Evolutionary conservation across 192 early-diverging fungal species (phyloP), one percentile per base, ranked within the genome.

Genomic region (Podila horticola): DNA sequence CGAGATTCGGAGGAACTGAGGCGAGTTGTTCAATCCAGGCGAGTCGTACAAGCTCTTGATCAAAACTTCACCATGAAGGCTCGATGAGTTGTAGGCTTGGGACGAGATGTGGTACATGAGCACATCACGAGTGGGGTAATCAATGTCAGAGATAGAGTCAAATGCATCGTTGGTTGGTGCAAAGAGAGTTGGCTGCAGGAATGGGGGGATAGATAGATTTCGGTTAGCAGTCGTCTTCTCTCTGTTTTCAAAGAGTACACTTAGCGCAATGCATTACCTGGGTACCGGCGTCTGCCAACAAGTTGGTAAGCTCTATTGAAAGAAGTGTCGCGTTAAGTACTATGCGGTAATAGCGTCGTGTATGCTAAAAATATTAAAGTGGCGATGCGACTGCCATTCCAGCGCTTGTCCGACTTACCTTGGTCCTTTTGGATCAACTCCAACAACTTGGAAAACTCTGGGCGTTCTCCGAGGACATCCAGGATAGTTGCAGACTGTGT

Each of bases 101-200:
- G 69, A 45, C 4, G 68, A 13, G 13, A 77, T 62, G 62, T 77
- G 75, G n/a, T 77, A 77, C 75, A 77, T 70, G 49, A 77, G 58
- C 17, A 77, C 64, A 2, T 77, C 69, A 5, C 49, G 68, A 1
- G 69, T 70, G 1, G 75, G 69, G 41, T 62, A 71, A 5, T 77
- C 75, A 19, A 65, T 67, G 22, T 77, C 75, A 5, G 57, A 62
- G 57, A 77, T 48, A 4, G 69, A 77, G 48, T 77, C 75, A 26
- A 77, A 77, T 8, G 75, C 75, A 10, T 71, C 68, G 69, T 77
- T 77, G 22, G 69, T 71, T 1, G 75, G 75, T 19, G 75, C 75
- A 57, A 77, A 77, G 15, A 77, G 49, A 22, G 75, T 77, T 10
- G 67, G 48, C 75, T 77, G n/a, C 19, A 20, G 7, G 52, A 41